Evolutionary conservation across 768 basidiomycete species (phyloP).

Genomic region (Russula earlei): DNA sequence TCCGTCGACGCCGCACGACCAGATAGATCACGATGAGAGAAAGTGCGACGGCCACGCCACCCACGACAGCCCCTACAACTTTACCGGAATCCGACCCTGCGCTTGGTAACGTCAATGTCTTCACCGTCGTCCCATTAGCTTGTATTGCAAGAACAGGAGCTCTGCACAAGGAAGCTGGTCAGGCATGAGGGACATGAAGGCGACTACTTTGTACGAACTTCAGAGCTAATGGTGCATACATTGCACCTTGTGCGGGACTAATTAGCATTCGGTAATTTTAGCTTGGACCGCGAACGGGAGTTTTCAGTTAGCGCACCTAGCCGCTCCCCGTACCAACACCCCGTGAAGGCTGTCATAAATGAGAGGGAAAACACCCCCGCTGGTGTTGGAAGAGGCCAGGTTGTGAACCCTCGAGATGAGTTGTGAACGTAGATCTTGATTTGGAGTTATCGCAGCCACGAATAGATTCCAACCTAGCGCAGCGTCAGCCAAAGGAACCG

Average conservation of each 20-base stretch:
- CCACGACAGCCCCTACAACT: slow-evolving; percentile 18
- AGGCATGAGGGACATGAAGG: not conserved
- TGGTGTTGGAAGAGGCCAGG: slow-evolving; percentile 1
- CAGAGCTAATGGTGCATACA: slow-evolving; percentile 22
- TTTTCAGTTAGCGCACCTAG: slow-evolving; percentile 6
- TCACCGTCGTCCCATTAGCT: not conserved
- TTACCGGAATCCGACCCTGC: not conserved
- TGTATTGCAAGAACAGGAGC: not conserved
- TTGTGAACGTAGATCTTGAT: not conserved
- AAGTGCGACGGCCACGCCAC: not conserved
- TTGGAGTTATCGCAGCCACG: slow-evolving; percentile 6
- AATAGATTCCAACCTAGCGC: slow-evolving; percentile 9
- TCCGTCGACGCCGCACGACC: slow-evolving; percentile 3
- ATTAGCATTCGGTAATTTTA: not conserved
- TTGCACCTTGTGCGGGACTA: slow-evolving; percentile 22
- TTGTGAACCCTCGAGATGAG: slow-evolving; percentile 11
- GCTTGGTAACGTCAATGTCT: not conserved
- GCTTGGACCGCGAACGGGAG: not conserved
- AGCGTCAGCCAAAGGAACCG: not conserved
- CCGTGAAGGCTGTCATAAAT: slow-evolving; percentile 1
- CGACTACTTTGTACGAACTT: slow-evolving; percentile 7
- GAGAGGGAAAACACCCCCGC: slow-evolving; percentile 1
- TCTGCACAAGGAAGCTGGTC: not conserved
- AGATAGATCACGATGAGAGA: too few relatives aligned
- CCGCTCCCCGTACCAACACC: not conserved